Base-by-base conservation (phyloP, 1,284 basidiomycete genomes). In the Cutaneotrichosporon cutaneum region DNA sequence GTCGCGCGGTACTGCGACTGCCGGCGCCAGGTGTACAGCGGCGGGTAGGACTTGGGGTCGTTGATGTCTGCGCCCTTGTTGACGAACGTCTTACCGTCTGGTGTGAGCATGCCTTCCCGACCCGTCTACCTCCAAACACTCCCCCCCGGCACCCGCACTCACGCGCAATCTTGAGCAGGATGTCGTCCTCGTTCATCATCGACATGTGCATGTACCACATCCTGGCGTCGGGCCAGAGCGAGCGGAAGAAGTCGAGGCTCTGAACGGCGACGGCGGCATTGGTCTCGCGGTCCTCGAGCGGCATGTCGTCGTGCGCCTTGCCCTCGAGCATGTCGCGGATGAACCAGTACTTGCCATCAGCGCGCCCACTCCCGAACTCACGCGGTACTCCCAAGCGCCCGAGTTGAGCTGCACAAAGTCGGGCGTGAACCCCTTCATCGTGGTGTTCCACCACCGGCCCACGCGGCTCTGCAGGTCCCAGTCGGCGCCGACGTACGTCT, bases 171-270 rank as follows among this genome's bases (percentile, higher is more conserved):
- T 42, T 50, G 26, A 58, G 9, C 24, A 27, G 7, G 1, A 58
- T 0, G 47, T 58, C 56, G 56, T 58, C 47, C 56, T 58, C 56
- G 48, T 58, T 51, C 56, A 58, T 58, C 56, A 58, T 58, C 18
- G 56, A 58, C 56, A 58, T 58, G 56, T 58, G 56, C 47, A 58
- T 51, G 26, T 58, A 58, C 56, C 56, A 58, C 16, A 58, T 47
- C 36, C 42, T 51, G 47, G 56, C 56, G 13, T 42, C 4, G 8
- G 56, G 56, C 56, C 56, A 58, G 14, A 21, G 14, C 9, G 18
- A 21, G 24, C 21, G 4, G 24, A 58, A 58, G 13, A 30, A 58
- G 48, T 58, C 48, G 24, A 58, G 22, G 14, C 47, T 51, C 47
- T 52, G 56, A 10, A 58, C 27, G 3, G 56, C 56, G 47, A 58